Conservation (phyloP, 2,329 filamentous ascomycete species). For the Davidsoniella australis region DNA sequence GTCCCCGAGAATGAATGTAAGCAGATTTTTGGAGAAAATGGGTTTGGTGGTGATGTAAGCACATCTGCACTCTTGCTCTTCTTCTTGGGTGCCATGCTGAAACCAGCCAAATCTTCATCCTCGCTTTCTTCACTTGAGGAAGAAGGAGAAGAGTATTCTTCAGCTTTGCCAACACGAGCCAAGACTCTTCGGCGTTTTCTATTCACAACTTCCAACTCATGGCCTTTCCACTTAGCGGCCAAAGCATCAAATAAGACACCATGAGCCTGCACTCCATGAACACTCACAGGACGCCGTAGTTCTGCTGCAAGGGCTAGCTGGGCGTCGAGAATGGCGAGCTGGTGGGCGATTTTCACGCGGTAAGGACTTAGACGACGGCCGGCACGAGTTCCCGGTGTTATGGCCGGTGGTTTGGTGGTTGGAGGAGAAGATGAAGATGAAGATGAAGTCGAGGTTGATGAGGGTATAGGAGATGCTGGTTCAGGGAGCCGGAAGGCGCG, state of each 20-base stretch:
- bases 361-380: constrained; percentile 50
- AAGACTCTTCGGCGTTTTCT: constrained; percentile 38
- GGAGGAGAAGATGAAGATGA: background rate
- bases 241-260: constrained; percentile 52
- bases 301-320: constrained; percentile 58
- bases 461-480: constrained; percentile 16
- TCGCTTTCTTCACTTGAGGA: constrained; percentile 17
- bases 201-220: constrained; percentile 44
- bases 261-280: constrained; percentile 63
- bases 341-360: constrained; percentile 51
- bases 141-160: constrained; percentile 21
- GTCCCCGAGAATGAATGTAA: constrained; percentile 85
- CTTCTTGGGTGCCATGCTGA: background rate
- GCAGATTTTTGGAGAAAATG: constrained; percentile 77
- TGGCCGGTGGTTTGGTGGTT: constrained; percentile 17
- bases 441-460: background rate
- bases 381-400: constrained; percentile 56
- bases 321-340: constrained; percentile 44
- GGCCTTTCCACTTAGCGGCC: constrained; percentile 49
- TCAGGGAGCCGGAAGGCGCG: constrained; percentile 56
- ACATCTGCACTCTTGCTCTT: background rate
- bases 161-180: constrained; percentile 28
- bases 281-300: constrained; percentile 44
- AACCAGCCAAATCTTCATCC: constrained; percentile 16
- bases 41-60: constrained; percentile 22